phyloP scores from a whole-genome alignment of 2,329 filamentous ascomycete species.

The Ophiostoma sp. region DNA sequence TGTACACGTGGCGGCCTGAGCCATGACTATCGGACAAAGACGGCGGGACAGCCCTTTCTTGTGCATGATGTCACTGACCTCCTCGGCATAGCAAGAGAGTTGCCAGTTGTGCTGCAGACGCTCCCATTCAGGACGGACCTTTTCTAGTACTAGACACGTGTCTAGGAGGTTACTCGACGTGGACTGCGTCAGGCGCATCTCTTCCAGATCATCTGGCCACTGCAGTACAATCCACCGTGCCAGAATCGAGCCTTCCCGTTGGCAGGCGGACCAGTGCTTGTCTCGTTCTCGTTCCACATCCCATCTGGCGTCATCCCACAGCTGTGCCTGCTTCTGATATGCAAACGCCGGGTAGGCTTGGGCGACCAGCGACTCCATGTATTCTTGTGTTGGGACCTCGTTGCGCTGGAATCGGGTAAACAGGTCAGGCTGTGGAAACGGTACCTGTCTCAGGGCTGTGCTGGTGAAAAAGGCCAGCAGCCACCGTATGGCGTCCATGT shows the following conservation, averaged over 20 bases:
- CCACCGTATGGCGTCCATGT: background rate
- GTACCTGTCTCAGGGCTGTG: background rate
- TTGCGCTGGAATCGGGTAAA: background rate
- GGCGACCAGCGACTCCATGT: background rate
- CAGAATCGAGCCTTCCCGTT: background rate
- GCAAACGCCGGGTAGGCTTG: background rate
- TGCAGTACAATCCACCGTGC: background rate
- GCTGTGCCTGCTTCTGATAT: background rate
- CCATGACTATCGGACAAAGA: no score
- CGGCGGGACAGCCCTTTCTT: background rate
- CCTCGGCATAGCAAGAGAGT: slow-evolving; percentile 39
- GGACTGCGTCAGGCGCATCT: no score
- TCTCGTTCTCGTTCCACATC: background rate
- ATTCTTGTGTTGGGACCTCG: background rate
- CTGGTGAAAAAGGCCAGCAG: background rate
- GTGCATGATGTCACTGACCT: slow-evolving; percentile 36
- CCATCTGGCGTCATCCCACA: background rate
- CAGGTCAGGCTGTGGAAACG: background rate
- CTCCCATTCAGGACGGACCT: slow-evolving; percentile 35
- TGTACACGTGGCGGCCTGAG: no score
- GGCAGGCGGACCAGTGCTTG: background rate
- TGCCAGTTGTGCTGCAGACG: slow-evolving; percentile 44
- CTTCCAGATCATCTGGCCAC: background rate
- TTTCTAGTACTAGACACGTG: background rate
- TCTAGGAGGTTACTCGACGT: no score